These are phyloP conservation scores for Raddia distichophylla DNA, from an alignment of 176 grass and related monocot species.

Conservation along the genomic window DNA sequence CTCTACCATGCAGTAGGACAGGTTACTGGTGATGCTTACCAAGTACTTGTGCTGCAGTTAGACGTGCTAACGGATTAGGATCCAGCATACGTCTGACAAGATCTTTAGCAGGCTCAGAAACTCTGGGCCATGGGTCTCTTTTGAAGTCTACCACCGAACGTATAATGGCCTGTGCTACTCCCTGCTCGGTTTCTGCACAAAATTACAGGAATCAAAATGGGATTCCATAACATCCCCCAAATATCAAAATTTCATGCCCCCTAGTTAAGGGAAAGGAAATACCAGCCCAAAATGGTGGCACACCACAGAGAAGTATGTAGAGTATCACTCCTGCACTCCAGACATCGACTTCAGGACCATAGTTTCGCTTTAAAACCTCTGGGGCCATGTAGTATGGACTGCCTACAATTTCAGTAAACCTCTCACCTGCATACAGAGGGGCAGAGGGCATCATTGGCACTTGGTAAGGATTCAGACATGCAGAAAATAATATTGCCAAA, in stretches of 20 bases:
- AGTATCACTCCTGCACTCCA: constrained; percentile 99
- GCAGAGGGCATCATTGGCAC: constrained; percentile 6
- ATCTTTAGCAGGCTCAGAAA: constrained; percentile 96
- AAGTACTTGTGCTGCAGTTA: constrained; percentile 90
- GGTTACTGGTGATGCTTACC: constrained; percentile 54
- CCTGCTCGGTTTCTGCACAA: constrained; percentile 84
- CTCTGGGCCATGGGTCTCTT: constrained; percentile 92
- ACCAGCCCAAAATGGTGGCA: constrained; percentile 99
- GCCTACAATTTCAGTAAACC: constrained; percentile 90
- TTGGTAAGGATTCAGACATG: constrained; percentile 21
- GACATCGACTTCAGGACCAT: constrained; percentile 94
- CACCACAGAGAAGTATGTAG: constrained; percentile 93
- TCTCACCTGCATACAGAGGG: constrained; percentile 63
- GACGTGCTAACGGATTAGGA: constrained; percentile 73
- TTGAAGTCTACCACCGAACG: constrained; percentile 82
- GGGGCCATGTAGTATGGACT: constrained; percentile 99
- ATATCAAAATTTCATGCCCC: neutral
- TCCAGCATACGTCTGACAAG: constrained; percentile 91
- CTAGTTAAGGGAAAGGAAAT: constrained; percentile 28
- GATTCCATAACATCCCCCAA: constrained; percentile 3
- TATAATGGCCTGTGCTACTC: constrained; percentile 95
- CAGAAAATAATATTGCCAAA: neutral
- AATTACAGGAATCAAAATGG: constrained; percentile 29
- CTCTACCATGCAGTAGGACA: neutral
- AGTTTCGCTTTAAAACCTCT: constrained; percentile 93